Evolutionary conservation across 768 basidiomycete species (phyloP), one percentile per base, ranked within the genome.

Genomic region (Mycena chlorophos): DNA sequence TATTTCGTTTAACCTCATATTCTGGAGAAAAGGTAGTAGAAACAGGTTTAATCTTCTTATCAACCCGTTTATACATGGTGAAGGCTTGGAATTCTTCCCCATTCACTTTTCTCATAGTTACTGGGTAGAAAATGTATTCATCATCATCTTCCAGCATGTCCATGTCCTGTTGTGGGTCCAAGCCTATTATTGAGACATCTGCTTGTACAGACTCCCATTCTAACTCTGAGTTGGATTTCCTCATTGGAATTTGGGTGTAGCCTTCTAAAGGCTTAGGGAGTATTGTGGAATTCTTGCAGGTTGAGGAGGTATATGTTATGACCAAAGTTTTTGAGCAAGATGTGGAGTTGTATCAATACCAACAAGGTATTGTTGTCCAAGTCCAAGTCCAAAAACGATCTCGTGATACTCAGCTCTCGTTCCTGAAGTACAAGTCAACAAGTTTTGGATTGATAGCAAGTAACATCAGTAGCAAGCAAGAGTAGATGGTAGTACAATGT

Each of bases 11-110:
- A 1, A 54, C 48, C 23, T 23, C 42, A 37, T 53, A 49, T 10
- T 55, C 49, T 3, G 53, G 52, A 4, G 57, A 49, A 28, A 49
- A 27, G 67, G 65, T 12, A 64, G 58, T 68, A 60, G 72, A 55
- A 1, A 0, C 69, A 63, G 25, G 72, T 57, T 0, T 56, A 62
- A 0, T 47, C 16, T 48, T 71, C 57, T 23, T 69, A 58, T 28
- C 54, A 26, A 10, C 34, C 27, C 23, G 66, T 27, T 23, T 69
- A 39, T 5, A 57, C 56, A 57, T 57, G 1, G 56, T 57, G 28
- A 57, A 39, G 3, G 60, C 43, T 23, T 53, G 52, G 28, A 57
- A 39, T 2, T 58, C 43, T 23, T 53, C 39, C 5, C 51, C 51
- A 3, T 52, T 19, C 13, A 20, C 2, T 2, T 3, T 19, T 2